phyloP scores from a whole-genome alignment of 2,329 filamentous ascomycete species.

The Sarocladium strictum region DNA sequence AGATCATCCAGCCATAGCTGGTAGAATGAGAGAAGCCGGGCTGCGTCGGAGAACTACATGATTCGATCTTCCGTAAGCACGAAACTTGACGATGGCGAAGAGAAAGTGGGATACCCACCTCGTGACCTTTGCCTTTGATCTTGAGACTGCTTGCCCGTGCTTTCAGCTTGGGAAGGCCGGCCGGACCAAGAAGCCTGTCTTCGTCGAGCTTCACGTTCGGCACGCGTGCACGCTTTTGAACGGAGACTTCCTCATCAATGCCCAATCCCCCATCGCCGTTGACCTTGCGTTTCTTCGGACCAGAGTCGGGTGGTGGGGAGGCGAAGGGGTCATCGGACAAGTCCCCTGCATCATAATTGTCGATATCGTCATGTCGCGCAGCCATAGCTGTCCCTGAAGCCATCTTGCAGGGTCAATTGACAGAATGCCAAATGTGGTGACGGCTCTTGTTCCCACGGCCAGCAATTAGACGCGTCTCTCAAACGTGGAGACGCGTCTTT shows the following conservation, averaged over 20 bases:
- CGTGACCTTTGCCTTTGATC: slow-evolving; percentile 90
- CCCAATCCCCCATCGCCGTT: slow-evolving; percentile 53
- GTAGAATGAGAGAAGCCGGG: slow-evolving; percentile 79
- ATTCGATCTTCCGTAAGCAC: neutral
- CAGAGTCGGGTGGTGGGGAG: slow-evolving; percentile 35
- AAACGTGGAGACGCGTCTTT: slow-evolving; percentile 10
- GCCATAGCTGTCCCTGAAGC: neutral
- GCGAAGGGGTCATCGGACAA: slow-evolving; percentile 42
- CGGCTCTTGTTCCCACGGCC: neutral
- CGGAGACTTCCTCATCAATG: slow-evolving; percentile 79
- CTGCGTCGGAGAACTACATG: slow-evolving; percentile 72
- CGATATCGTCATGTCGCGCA: slow-evolving; percentile 53
- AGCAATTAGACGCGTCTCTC: too few species aligned
- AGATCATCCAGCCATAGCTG: slow-evolving; percentile 96
- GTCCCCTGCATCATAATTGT: slow-evolving; percentile 67
- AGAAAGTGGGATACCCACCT: slow-evolving; percentile 45
- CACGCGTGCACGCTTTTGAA: slow-evolving; percentile 65
- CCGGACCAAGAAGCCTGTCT: slow-evolving; percentile 70
- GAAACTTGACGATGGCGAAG: neutral
- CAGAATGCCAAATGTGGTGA: neutral
- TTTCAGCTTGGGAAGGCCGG: slow-evolving; percentile 78
- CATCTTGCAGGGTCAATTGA: neutral
- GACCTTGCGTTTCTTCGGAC: slow-evolving; percentile 42
- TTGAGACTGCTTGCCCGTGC: slow-evolving; percentile 59
- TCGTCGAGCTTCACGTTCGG: slow-evolving; percentile 87